These are phyloP conservation scores for Neolentinus lepideus DNA, from an alignment of 1,284 basidiomycete species.

Conservation along the genomic window DNA sequence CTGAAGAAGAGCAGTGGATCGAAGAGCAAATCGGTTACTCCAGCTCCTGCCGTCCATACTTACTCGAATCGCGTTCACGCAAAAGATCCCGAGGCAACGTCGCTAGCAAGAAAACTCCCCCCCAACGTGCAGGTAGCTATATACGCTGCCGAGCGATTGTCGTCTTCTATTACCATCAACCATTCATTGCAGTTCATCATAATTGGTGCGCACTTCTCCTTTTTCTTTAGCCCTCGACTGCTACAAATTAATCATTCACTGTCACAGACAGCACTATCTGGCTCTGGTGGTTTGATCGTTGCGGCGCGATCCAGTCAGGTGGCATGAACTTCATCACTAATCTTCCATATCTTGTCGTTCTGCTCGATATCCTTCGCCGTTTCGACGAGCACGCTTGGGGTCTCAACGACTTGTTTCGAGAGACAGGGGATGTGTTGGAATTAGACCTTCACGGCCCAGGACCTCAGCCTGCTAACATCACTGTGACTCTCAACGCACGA, in stretches of 20 bases:
- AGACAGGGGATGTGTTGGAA: background rate
- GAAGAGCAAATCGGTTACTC: background rate
- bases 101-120: background rate
- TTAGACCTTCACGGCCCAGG: background rate
- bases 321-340: slow-evolving; percentile 5
- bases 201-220: too few relatives aligned
- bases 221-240: too few relatives aligned
- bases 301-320: slow-evolving; percentile 1
- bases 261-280: background rate
- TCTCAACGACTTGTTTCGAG: background rate
- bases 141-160: too few relatives aligned
- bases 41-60: too few relatives aligned
- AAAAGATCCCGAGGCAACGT: background rate
- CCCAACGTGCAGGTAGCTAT: too few relatives aligned
- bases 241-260: background rate
- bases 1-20: background rate
- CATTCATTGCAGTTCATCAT: too few relatives aligned
- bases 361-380: slow-evolving; percentile 3
- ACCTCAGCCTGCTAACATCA: background rate
- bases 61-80: background rate
- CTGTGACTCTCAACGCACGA: background rate
- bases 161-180: background rate
- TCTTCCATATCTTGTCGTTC: slow-evolving; percentile 2
- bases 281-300: slow-evolving; percentile 5
- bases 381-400: slow-evolving; percentile 5